A percentile compares a stretch with the other conserved stretches of the same genome.
Evolutionary conservation across 345 rosid species (phyloP).

Genomic region (Eutrema japonicum): DNA sequence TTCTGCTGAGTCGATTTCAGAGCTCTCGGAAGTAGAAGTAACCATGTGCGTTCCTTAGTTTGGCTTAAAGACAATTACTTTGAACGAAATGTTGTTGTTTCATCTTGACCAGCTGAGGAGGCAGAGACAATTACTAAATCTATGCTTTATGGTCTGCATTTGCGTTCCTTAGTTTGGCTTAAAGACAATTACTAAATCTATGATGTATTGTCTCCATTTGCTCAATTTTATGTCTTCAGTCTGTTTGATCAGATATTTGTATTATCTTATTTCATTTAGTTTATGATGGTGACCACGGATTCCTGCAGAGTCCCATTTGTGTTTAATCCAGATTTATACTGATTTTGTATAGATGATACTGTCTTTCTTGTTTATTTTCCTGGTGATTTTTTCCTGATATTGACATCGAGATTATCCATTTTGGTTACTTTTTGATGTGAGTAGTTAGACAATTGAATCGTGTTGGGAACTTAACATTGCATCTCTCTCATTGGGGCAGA

Average conservation of each 20-base stretch:
- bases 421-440: neutral
- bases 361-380: slow-evolving; percentile 9
- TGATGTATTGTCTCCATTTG: slow-evolving; percentile 47
- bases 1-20: no score
- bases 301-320: neutral
- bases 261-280: neutral
- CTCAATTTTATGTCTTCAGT: slow-evolving; percentile 17
- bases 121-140: no score
- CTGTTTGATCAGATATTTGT: neutral
- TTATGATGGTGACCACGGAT: neutral
- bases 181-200: no score
- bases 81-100: no score
- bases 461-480: slow-evolving; percentile 17
- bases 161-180: neutral
- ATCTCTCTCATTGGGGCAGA: slow-evolving; percentile 97
- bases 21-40: no score
- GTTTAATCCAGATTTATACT: neutral
- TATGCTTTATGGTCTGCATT: no score
- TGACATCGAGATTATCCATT: neutral
- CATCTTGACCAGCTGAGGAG: no score
- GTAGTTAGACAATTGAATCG: no score
- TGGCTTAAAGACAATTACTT: no score
- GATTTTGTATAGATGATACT: slow-evolving; percentile 4
- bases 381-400: slow-evolving; percentile 1
- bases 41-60: no score